A percentile compares a stretch with the other conserved stretches of the same genome.
Evolutionary conservation across 169 alveolate species (phyloP).

Genomic region (Plasmodium coatneyi): DNA sequence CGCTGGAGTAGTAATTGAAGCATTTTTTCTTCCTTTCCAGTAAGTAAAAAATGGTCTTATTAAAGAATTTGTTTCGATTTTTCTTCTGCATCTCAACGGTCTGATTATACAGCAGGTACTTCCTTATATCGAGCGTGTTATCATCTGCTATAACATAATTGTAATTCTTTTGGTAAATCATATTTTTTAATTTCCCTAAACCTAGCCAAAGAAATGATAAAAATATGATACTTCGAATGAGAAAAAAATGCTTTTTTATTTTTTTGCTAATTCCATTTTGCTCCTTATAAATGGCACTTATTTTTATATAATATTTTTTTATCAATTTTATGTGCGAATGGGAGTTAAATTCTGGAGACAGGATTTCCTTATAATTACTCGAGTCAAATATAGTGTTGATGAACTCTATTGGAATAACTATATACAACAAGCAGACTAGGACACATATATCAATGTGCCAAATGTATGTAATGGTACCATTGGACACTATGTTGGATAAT

Average conservation of each 20-base stretch:
- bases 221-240: constrained; percentile 57
- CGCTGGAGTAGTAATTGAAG: not conserved
- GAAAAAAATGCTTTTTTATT: constrained; percentile 39
- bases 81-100: not conserved
- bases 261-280: constrained; percentile 27
- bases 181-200: constrained; percentile 36
- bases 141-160: constrained; percentile 73
- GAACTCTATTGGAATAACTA: constrained; percentile 61
- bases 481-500: constrained; percentile 41
- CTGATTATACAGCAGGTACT: constrained; percentile 35
- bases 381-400: constrained; percentile 55
- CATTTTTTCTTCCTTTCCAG: constrained; percentile 33
- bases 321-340: constrained; percentile 57
- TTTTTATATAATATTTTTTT: constrained; percentile 43
- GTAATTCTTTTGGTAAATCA: constrained; percentile 56
- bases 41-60: constrained; percentile 16
- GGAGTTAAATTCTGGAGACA: constrained; percentile 58
- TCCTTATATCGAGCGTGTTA: constrained; percentile 25
- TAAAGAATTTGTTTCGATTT: constrained; percentile 1
- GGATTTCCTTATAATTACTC: constrained; percentile 49
- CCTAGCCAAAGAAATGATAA: constrained; percentile 56
- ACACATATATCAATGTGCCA: constrained; percentile 71
- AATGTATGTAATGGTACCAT: constrained; percentile 26
- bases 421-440: constrained; percentile 38
- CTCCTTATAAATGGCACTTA: constrained; percentile 38